These are phyloP conservation scores for Pelargonium myrrhifolium DNA, from an alignment of 441 rosid genomes.

Conservation along the genomic window DNA sequence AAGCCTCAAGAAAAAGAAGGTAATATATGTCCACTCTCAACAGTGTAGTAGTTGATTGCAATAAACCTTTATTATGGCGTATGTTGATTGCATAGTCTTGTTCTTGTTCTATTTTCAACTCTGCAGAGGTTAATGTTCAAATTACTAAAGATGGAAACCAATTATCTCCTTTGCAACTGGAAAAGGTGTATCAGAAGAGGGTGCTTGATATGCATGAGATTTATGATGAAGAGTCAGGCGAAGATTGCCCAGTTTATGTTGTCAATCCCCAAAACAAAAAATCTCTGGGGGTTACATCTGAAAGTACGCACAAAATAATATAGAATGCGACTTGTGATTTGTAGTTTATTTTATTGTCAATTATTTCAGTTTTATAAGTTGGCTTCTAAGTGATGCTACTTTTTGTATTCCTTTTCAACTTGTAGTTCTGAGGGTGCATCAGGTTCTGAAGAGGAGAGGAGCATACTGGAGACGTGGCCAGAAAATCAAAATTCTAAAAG, in stretches of 20 bases:
- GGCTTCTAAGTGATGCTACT: constrained; percentile 3
- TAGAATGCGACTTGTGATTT: constrained; percentile 5
- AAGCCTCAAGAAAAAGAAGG: constrained; percentile 36
- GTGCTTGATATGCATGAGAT: constrained; percentile 51
- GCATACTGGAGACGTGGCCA: constrained; percentile 49
- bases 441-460: constrained; percentile 39
- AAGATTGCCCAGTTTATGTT: constrained; percentile 47
- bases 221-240: constrained; percentile 56
- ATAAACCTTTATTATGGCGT: not conserved
- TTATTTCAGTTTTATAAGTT: constrained; percentile 5
- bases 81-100: not conserved
- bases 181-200: constrained; percentile 57
- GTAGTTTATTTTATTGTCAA: not conserved
- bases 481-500: constrained; percentile 52
- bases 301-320: constrained; percentile 35
- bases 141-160: constrained; percentile 31
- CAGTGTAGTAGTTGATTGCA: not conserved
- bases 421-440: constrained; percentile 61
- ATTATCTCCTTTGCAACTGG: constrained; percentile 35
- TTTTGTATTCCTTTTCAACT: constrained; percentile 12
- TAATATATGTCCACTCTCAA: constrained; percentile 12
- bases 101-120: not conserved
- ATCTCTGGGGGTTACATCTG: constrained; percentile 45
- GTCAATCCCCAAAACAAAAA: constrained; percentile 38
- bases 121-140: constrained; percentile 35